These are phyloP conservation scores for Closterium sp. DNA, from an alignment of 139 green algal genomes.

Conservation along the genomic window DNA sequence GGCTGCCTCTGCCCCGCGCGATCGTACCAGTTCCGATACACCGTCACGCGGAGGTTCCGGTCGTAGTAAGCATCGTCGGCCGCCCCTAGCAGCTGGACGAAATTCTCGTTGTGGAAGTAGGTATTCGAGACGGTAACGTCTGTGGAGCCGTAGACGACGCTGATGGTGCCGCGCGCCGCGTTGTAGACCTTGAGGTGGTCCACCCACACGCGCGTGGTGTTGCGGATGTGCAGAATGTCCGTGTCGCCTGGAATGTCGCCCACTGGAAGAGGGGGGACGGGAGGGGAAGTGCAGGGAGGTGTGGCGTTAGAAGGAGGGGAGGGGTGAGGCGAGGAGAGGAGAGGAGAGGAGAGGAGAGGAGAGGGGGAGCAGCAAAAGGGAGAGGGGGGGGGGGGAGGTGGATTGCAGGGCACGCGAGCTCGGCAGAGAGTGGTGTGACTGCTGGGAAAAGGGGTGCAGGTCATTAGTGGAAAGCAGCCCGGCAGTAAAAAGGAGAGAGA, in stretches of 20 bases:
- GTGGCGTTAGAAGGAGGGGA: too few species aligned
- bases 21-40: conserved; percentile 10
- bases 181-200: conserved; percentile 1
- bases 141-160: conserved; percentile 13
- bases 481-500: too few species aligned
- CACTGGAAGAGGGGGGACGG: neutral
- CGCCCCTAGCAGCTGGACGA: neutral
- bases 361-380: neutral
- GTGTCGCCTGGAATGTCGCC: neutral
- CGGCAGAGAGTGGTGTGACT: too few species aligned
- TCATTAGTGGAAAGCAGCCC: too few species aligned
- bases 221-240: neutral
- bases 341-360: neutral
- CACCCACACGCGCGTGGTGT: conserved; percentile 16
- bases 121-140: conserved; percentile 16
- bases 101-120: neutral
- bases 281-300: neutral
- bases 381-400: neutral
- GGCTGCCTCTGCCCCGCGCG: neutral
- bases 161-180: neutral
- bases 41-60: neutral
- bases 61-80: neutral
- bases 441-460: too few species aligned
- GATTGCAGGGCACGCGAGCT: neutral
- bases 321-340: too few species aligned